These are phyloP conservation scores for Eimeria sp. DNA, from an alignment of 169 alveolate species.

Conservation along the genomic window DNA sequence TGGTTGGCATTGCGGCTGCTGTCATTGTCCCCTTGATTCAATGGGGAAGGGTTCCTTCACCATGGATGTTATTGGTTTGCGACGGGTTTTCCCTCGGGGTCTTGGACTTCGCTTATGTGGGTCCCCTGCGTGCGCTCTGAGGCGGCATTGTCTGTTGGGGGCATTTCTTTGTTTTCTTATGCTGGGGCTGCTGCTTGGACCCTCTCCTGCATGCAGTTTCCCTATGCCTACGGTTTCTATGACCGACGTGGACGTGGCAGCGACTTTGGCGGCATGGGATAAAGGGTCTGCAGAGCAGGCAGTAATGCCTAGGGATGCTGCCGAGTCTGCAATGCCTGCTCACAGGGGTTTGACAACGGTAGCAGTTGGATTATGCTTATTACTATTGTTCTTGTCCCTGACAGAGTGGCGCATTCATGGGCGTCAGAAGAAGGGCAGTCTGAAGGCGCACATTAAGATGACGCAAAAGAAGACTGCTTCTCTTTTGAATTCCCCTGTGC, in stretches of 20 bases:
- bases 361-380: not conserved
- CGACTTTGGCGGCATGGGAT: not conserved
- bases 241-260: not conserved
- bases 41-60: not conserved
- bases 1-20: not conserved
- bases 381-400: not conserved
- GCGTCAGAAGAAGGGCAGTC: not conserved
- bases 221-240: not conserved
- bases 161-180: not conserved
- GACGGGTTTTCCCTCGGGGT: not conserved
- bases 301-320: not conserved
- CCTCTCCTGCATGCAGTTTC: not conserved
- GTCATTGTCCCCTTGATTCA: not conserved
- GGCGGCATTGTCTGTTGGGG: not conserved
- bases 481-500: not conserved
- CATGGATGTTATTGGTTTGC: not conserved
- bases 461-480: not conserved
- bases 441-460: not conserved
- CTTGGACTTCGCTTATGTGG: not conserved
- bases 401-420: not conserved
- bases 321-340: conserved; percentile 4
- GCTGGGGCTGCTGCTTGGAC: not conserved
- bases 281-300: not conserved
- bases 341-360: not conserved
- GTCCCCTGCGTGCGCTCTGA: not conserved